These are phyloP conservation scores for Sicyos edulis DNA, from an alignment of 306 rosid genomes.

Conservation along the genomic window DNA sequence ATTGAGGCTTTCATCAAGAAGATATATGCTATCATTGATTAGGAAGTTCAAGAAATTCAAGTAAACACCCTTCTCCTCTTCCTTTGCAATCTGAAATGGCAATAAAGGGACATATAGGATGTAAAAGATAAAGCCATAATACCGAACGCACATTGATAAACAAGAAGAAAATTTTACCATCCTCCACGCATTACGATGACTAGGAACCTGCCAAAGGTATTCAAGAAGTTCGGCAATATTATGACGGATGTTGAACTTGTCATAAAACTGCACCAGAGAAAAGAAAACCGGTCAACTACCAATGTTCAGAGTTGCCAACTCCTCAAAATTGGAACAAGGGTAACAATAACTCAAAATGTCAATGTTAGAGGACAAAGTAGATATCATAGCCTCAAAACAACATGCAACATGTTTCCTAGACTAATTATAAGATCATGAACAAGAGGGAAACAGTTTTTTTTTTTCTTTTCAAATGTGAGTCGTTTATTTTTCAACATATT, in stretches of 20 bases:
- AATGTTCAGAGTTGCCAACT: background rate
- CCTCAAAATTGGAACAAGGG: constrained; percentile 17
- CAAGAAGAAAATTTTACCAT: constrained; percentile 42
- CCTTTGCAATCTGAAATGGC: constrained; percentile 83
- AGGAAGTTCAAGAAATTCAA: constrained; percentile 93
- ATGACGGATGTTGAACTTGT: constrained; percentile 97
- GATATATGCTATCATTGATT: constrained; percentile 93
- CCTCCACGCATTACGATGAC: constrained; percentile 98
- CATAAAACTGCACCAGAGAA: constrained; percentile 71
- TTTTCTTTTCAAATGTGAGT: background rate
- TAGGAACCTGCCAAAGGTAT: constrained; percentile 97
- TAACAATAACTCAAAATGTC: background rate
- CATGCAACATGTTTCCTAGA: background rate
- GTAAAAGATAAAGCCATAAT: constrained; percentile 6
- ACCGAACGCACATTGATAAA: background rate
- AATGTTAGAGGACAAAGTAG: background rate
- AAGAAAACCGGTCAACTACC: constrained; percentile 25
- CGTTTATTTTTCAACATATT: background rate
- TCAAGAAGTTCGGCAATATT: constrained; percentile 97
- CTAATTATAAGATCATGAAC: constrained; percentile 1
- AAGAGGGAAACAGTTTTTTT: background rate
- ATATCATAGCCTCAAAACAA: background rate
- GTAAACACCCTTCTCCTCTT: constrained; percentile 97
- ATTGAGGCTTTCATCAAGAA: constrained; percentile 94
- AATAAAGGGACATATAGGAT: constrained; percentile 18